Evolutionary conservation across 345 rosid genomes (phyloP).

Genomic region (Carallia brachiata): DNA sequence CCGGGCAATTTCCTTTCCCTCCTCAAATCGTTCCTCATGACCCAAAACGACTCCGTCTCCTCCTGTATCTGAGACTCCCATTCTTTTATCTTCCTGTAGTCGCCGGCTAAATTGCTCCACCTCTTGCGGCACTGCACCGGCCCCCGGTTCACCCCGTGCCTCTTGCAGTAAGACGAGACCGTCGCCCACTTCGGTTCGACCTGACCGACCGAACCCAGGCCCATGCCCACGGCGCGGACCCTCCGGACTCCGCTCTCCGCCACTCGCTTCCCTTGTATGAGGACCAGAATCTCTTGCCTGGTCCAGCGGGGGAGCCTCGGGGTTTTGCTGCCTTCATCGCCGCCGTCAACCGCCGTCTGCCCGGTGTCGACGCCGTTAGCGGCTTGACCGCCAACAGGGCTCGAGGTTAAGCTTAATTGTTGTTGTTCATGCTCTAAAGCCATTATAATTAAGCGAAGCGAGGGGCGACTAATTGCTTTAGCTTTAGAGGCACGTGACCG

Average conservation of each 20-base stretch:
- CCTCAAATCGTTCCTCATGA: slow-evolving; percentile 83
- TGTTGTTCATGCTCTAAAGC: slow-evolving; percentile 13
- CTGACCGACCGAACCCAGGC: slow-evolving; percentile 53
- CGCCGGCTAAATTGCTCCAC: slow-evolving; percentile 99
- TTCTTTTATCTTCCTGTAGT: slow-evolving; percentile 88
- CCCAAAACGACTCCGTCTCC: slow-evolving; percentile 88
- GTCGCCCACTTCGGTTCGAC: slow-evolving; percentile 94
- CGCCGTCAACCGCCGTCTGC: slow-evolving; percentile 37
- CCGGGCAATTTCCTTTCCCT: slow-evolving; percentile 90
- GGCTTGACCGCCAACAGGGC: slow-evolving; percentile 32
- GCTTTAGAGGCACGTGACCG: slow-evolving; percentile 35
- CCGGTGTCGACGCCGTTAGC: slow-evolving; percentile 40
- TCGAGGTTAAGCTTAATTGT: slow-evolving; percentile 10
- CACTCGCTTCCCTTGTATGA: slow-evolving; percentile 86
- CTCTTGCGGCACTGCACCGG: slow-evolving; percentile 98
- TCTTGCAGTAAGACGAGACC: slow-evolving; percentile 79
- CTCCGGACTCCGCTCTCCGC: slow-evolving; percentile 85
- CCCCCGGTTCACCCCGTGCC: slow-evolving; percentile 91
- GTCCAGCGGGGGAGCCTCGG: slow-evolving; percentile 98
- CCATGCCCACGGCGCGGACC: slow-evolving; percentile 68
- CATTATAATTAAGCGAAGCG: slow-evolving; percentile 9
- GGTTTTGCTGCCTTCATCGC: slow-evolving; percentile 59
- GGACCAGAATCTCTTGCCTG: slow-evolving; percentile 87
- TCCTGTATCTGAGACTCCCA: slow-evolving; percentile 74
- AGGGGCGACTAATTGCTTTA: not conserved